Conservation (phyloP, 2,329 filamentous ascomycete genomes). For the Cordyceps tenuipes region DNA sequence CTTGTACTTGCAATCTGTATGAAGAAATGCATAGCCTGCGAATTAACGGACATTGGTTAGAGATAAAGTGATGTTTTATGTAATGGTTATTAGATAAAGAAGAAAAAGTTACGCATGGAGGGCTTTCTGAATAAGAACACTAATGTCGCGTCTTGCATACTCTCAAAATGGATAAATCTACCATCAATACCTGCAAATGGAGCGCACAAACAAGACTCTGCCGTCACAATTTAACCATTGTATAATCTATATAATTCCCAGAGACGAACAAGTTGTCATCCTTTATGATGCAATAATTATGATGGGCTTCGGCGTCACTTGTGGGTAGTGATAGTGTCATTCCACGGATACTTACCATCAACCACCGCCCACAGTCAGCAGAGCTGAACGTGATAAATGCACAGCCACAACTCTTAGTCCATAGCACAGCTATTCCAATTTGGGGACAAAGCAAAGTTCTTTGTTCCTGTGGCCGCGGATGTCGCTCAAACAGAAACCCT, state of each 20-base stretch:
- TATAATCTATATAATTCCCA: background rate
- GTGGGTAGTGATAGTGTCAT: background rate
- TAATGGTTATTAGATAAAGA: background rate
- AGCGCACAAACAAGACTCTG: background rate
- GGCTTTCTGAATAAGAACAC: background rate
- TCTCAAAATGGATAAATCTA: background rate
- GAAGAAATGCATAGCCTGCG: no score
- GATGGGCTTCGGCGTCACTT: background rate
- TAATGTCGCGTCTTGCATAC: background rate
- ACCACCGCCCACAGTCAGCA: background rate
- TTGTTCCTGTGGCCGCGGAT: conserved; percentile 6
- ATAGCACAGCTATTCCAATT: background rate
- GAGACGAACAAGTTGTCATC: background rate
- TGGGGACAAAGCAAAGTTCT: conserved; percentile 8
- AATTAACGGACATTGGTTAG: no score
- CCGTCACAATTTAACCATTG: background rate
- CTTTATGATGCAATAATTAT: background rate
- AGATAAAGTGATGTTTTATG: no score
- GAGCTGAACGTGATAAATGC: background rate
- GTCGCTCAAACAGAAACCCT: conserved; percentile 4
- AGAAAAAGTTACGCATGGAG: background rate
- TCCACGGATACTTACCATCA: background rate
- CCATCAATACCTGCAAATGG: background rate
- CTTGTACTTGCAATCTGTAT: background rate
- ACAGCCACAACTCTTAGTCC: background rate